Percentiles rank a stretch among this genome's conserved stretches.
Conservation (phyloP, 305 asterid genomes). For the Fraxinus xanthoxyloides region DNA sequence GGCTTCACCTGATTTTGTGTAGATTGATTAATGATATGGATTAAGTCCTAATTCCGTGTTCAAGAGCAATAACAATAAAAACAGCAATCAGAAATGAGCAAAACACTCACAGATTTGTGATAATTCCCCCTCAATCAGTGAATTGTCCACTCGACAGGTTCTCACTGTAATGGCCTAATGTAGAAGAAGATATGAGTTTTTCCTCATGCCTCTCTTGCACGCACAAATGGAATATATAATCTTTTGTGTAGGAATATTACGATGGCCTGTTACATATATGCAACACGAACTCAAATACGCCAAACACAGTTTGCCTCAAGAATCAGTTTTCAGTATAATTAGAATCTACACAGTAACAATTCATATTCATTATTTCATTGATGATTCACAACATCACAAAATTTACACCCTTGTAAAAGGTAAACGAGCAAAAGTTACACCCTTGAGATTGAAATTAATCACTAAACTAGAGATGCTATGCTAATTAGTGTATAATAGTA, state of each 20-base stretch:
- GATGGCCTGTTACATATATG: background rate
- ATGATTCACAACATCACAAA: background rate
- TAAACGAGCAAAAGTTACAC: background rate
- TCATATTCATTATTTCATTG: background rate
- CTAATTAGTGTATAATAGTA: background rate
- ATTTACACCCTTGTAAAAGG: background rate
- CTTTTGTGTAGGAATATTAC: background rate
- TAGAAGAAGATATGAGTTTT: background rate
- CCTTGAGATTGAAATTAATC: background rate
- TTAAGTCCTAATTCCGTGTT: constrained; percentile 22
- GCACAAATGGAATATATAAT: background rate
- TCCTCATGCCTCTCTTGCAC: background rate
- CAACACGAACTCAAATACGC: background rate
- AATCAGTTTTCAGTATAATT: background rate
- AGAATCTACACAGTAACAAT: background rate
- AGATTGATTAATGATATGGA: background rate
- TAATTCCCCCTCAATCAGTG: background rate
- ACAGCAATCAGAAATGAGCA: background rate
- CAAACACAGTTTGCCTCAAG: background rate
- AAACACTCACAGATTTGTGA: background rate
- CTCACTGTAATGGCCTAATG: background rate
- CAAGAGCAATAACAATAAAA: constrained; percentile 12
- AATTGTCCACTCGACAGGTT: background rate
- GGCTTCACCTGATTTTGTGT: background rate
- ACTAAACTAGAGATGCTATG: background rate